Evolutionary conservation across 225 moss, liverwort and hornwort genomes (phyloP).

Genomic region (Pseudoscleropodium purum): DNA sequence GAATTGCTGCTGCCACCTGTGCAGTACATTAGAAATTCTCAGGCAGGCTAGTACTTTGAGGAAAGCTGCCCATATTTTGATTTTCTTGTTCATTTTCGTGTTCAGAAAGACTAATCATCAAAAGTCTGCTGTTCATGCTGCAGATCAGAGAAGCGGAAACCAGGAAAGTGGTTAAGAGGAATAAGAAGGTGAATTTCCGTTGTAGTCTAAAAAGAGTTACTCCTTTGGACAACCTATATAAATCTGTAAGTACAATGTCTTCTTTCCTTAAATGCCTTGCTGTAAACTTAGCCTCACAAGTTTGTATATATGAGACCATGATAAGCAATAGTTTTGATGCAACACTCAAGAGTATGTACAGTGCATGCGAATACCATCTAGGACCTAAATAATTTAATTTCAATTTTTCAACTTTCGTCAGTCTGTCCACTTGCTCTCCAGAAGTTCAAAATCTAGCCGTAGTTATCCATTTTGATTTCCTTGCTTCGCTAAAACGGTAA

Average conservation of each 20-base stretch:
- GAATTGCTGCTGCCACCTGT: background rate
- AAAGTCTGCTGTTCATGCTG: background rate
- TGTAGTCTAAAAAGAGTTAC: background rate
- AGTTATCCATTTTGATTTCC: background rate
- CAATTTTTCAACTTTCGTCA: background rate
- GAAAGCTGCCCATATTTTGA: background rate
- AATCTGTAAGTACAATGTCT: background rate
- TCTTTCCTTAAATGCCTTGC: background rate
- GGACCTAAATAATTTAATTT: background rate
- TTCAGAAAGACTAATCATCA: background rate
- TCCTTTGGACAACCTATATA: background rate
- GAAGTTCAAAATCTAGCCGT: background rate
- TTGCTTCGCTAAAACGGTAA: background rate
- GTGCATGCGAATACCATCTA: background rate
- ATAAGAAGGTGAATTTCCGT: background rate
- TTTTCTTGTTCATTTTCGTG: background rate
- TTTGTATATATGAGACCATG: background rate
- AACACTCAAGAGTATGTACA: background rate
- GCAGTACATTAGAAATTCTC: background rate
- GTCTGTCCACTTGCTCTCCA: background rate
- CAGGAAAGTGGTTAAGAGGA: background rate
- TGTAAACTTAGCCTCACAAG: background rate
- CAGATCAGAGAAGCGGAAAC: conserved; percentile 2
- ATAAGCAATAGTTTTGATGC: background rate
- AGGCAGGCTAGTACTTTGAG: no score